Percentiles rank a stretch among this genome's conserved stretches.
phyloP scores from a whole-genome alignment of 2,329 filamentous ascomycete genomes.

The Bipolaris bicolor region DNA sequence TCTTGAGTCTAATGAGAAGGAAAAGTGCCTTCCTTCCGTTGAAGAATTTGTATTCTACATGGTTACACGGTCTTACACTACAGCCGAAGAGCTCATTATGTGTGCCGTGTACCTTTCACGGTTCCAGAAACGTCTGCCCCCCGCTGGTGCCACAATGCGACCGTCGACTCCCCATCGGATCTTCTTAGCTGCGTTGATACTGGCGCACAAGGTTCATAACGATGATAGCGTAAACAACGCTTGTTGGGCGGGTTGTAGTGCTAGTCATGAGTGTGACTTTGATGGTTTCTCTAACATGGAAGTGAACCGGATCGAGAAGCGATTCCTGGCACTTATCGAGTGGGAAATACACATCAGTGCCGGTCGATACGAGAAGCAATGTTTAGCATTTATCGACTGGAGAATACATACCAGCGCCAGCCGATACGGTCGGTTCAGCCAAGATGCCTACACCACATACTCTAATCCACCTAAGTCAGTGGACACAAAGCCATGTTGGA shows the following conservation, averaged over 20 bases:
- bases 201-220: conserved; percentile 94
- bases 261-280: conserved; percentile 70
- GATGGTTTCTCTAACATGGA: conserved; percentile 93
- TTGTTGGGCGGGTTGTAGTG: conserved; percentile 95
- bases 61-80: conserved; percentile 89
- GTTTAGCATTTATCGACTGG: too few relatives aligned
- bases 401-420: too few relatives aligned
- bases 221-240: conserved; percentile 99
- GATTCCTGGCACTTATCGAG: conserved; percentile 88
- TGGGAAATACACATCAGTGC: conserved; percentile 88
- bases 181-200: conserved; percentile 84
- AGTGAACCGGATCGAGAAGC: conserved; percentile 99
- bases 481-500: neutral
- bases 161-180: conserved; percentile 95
- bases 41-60: conserved; percentile 91
- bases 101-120: conserved; percentile 89
- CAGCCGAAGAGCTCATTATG: conserved; percentile 95
- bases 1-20: conserved; percentile 54
- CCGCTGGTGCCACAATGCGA: conserved; percentile 86
- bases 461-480: neutral
- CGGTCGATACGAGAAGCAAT: conserved; percentile 10
- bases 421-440: neutral
- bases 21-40: conserved; percentile 70
- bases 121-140: conserved; percentile 81
- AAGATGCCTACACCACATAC: neutral